Percentiles rank a stretch among this genome's conserved stretches.
These are phyloP conservation scores for Ceratocystis lukuohia DNA, from an alignment of 2,329 filamentous ascomycete species.

Conservation along the genomic window DNA sequence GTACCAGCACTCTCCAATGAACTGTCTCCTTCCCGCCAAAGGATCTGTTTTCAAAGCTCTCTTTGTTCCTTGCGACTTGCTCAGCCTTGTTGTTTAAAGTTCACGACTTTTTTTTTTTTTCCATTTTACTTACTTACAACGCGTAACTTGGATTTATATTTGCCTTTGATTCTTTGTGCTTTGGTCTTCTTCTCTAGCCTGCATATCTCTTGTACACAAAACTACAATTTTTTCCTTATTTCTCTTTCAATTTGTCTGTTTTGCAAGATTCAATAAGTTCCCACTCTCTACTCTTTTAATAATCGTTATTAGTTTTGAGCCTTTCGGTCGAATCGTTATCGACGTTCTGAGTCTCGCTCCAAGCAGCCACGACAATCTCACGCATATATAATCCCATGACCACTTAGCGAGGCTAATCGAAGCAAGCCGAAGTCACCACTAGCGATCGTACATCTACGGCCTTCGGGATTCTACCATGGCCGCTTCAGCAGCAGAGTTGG, in stretches of 20 bases:
- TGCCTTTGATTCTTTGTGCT: background rate
- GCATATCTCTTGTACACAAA: background rate
- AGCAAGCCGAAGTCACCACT: background rate
- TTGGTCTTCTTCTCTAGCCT: background rate
- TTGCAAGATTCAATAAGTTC: no score
- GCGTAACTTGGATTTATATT: background rate
- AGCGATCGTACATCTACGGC: background rate
- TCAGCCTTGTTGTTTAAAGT: background rate
- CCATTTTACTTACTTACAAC: background rate
- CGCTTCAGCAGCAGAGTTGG: conserved; percentile 24
- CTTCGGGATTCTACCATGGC: background rate
- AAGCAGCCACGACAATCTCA: no score
- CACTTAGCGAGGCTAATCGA: background rate
- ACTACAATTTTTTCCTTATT: background rate
- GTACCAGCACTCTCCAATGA: background rate
- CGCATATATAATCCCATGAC: background rate
- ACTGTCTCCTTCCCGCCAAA: background rate
- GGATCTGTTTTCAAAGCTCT: conserved; percentile 1
- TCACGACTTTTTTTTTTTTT: background rate
- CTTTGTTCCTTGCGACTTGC: background rate
- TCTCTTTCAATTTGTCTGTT: background rate
- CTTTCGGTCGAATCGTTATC: background rate
- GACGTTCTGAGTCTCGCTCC: background rate
- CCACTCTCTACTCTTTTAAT: background rate
- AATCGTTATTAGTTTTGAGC: background rate